phyloP scores from a whole-genome alignment of 257 asterid species.

The Avicennia marina region DNA sequence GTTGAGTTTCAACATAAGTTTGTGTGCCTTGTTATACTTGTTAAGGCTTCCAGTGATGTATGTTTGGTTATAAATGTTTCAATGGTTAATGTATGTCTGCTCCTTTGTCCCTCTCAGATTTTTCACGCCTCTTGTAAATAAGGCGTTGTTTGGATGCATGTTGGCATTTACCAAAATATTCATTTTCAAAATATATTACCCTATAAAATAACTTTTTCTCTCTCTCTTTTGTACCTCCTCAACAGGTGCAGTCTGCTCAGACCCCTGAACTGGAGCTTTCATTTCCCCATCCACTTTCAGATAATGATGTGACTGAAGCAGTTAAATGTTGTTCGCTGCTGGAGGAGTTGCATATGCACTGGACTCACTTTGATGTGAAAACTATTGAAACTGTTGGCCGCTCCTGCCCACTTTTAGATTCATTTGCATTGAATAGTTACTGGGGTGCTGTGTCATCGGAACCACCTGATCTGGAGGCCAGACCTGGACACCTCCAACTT shows the following conservation, averaged over 20 bases:
- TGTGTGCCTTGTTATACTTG: neutral
- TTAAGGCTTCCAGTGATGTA: no score
- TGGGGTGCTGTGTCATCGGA: slow-evolving; percentile 12
- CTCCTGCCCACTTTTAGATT: slow-evolving; percentile 34
- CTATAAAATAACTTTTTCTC: no score
- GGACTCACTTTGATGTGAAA: slow-evolving; percentile 14
- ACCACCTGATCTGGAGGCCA: no score
- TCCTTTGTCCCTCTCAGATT: no score
- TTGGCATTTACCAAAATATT: neutral
- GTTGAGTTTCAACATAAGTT: neutral
- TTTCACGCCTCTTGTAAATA: no score
- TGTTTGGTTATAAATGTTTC: no score
- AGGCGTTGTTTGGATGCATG: no score
- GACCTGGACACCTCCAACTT: slow-evolving; percentile 37
- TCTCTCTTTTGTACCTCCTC: neutral
- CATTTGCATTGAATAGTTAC: slow-evolving; percentile 21
- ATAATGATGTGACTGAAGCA: slow-evolving; percentile 11
- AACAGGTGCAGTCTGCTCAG: no score
- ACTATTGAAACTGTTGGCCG: slow-evolving; percentile 32
- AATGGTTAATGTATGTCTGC: no score
- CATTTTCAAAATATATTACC: no score
- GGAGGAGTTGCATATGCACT: slow-evolving; percentile 38
- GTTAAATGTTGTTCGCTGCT: slow-evolving; percentile 22
- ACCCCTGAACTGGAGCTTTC: no score
- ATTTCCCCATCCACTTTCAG: neutral